phyloP scores from a whole-genome alignment of 768 basidiomycete species.

The Peribolospora kevripleyi region DNA sequence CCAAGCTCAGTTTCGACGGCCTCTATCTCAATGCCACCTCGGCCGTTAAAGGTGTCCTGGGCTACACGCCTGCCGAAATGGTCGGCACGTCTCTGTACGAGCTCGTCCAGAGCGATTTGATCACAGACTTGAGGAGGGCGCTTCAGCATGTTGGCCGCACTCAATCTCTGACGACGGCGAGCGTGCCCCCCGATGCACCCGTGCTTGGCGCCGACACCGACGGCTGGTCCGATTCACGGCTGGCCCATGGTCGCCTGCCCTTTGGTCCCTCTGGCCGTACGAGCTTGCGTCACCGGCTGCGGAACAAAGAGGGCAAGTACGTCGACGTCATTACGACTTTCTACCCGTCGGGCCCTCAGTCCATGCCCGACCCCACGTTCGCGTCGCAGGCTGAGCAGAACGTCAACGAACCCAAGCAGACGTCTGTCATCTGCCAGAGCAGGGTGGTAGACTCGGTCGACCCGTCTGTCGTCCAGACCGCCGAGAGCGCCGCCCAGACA shows the following conservation, averaged over 20 bases:
- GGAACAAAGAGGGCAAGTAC: conserved; percentile 11
- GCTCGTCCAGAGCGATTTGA: background rate
- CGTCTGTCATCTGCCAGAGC: background rate
- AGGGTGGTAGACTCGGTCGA: too few species aligned
- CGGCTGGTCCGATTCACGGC: too few species aligned
- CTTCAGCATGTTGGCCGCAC: background rate
- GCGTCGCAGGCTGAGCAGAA: background rate
- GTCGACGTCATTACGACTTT: conserved; percentile 21
- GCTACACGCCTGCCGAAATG: conserved; percentile 11
- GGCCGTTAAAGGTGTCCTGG: conserved; percentile 19
- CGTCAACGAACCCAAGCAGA: too few species aligned
- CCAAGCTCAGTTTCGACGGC: conserved; percentile 22
- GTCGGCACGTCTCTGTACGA: background rate
- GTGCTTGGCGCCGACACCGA: too few species aligned
- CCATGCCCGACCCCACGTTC: background rate
- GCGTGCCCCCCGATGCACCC: too few species aligned
- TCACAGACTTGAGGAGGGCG: background rate
- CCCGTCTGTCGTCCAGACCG: too few species aligned
- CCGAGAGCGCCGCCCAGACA: too few species aligned
- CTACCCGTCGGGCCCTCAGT: conserved; percentile 5
- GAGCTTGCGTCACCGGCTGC: conserved; percentile 19
- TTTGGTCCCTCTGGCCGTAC: background rate
- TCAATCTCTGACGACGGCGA: background rate
- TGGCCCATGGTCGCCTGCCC: too few species aligned
- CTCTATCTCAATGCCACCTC: conserved; percentile 21